Conservation (phyloP, 441 rosid genomes). For the Erysimum pusillum region DNA sequence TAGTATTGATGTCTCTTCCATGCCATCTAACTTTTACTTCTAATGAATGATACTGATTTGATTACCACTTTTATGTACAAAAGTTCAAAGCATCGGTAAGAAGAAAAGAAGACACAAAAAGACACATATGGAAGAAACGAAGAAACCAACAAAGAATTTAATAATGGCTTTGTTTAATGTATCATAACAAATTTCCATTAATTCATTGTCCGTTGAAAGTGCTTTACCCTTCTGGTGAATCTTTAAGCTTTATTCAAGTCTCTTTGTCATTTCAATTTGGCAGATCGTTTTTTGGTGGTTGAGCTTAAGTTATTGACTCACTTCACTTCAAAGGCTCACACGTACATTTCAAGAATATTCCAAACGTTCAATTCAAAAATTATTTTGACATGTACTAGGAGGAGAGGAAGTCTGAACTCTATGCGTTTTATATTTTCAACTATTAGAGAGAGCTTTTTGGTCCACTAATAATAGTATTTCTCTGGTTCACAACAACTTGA, state of each 20-base stretch:
- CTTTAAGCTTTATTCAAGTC: conserved; percentile 27
- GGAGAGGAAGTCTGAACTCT: conserved; percentile 10
- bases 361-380: conserved; percentile 36
- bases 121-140: conserved; percentile 17
- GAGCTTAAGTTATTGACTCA: conserved; percentile 35
- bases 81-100: background rate
- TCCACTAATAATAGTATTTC: conserved; percentile 33
- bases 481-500: conserved; percentile 32
- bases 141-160: conserved; percentile 8
- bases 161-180: conserved; percentile 24
- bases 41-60: conserved; percentile 2
- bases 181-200: conserved; percentile 28
- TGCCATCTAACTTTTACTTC: too few relatives aligned
- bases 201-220: conserved; percentile 44
- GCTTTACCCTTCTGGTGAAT: conserved; percentile 38
- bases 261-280: conserved; percentile 27
- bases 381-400: conserved; percentile 33
- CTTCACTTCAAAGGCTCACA: conserved; percentile 30
- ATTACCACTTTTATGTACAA: conserved; percentile 2
- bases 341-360: conserved; percentile 42
- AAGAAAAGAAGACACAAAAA: background rate
- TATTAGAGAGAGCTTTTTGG: conserved; percentile 18
- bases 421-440: conserved; percentile 20
- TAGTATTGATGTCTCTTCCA: background rate
- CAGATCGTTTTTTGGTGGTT: conserved; percentile 37